Conservation (phyloP, 352 stramenopile species). For the Elongisporangium anandrum region DNA sequence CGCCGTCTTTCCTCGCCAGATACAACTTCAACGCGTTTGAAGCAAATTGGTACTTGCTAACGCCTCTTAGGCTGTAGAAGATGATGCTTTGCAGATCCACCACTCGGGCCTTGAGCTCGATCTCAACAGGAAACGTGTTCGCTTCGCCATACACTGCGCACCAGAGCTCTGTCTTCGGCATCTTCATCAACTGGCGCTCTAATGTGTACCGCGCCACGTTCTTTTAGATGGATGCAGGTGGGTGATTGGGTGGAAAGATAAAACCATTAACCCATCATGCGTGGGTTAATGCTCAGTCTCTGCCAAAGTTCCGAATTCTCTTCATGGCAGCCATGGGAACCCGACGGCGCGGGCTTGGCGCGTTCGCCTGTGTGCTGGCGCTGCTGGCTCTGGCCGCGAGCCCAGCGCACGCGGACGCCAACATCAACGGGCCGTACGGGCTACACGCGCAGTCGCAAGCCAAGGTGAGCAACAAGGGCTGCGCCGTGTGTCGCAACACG, state of each 20-base stretch:
- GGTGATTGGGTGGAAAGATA: background rate
- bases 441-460: constrained; percentile 17
- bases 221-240: too few species aligned
- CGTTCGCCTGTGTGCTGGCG: background rate
- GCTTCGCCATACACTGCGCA: too few species aligned
- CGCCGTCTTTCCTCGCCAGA: too few species aligned
- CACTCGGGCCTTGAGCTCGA: too few species aligned
- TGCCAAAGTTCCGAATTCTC: background rate
- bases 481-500: constrained; percentile 44
- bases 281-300: background rate
- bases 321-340: background rate
- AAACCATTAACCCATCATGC: background rate
- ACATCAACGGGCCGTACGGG: constrained; percentile 12
- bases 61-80: too few species aligned
- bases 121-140: too few species aligned
- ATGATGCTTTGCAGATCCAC: too few species aligned
- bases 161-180: too few species aligned
- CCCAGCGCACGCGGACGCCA: constrained; percentile 6
- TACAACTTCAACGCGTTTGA: too few species aligned
- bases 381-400: background rate
- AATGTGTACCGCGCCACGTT: too few species aligned
- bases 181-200: too few species aligned
- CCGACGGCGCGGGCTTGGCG: background rate
- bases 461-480: constrained; percentile 33
- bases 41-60: too few species aligned